Conservation (phyloP, 768 basidiomycete species). For the Podaxis pistillaris region DNA sequence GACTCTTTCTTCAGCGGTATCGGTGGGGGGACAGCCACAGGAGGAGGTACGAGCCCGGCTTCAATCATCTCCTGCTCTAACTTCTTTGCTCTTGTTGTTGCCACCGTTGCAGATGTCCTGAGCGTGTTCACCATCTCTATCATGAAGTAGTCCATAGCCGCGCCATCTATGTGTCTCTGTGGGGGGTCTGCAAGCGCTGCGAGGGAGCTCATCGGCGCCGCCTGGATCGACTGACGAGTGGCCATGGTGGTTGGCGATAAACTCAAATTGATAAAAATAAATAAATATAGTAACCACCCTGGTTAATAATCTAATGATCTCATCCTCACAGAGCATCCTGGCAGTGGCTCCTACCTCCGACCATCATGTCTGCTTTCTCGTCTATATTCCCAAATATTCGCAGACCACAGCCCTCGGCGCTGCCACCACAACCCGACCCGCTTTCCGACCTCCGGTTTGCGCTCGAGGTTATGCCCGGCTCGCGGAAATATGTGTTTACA, state of each 20-base stretch:
- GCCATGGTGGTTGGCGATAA: too few relatives aligned
- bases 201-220: constrained; percentile 26
- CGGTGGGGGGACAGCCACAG: constrained; percentile 39
- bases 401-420: constrained; percentile 9
- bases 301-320: too few relatives aligned
- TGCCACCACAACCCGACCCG: constrained; percentile 9
- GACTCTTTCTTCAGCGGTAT: constrained; percentile 41
- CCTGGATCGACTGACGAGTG: too few relatives aligned
- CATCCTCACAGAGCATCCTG: too few relatives aligned
- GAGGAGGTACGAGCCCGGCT: constrained; percentile 65
- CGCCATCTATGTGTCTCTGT: constrained; percentile 56
- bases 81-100: constrained; percentile 61
- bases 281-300: too few relatives aligned
- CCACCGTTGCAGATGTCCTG: constrained; percentile 70
- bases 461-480: constrained; percentile 79
- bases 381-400: constrained; percentile 14
- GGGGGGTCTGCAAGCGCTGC: constrained; percentile 53
- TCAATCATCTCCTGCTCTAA: constrained; percentile 79
- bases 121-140: constrained; percentile 79
- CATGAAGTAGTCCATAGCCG: constrained; percentile 82
- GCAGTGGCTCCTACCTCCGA: not conserved
- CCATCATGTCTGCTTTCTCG: constrained; percentile 12
- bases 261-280: too few relatives aligned
- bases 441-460: constrained; percentile 72
- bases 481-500: constrained; percentile 75